These are phyloP conservation scores for Kickxella alabastrina DNA, from an alignment of 192 early-diverging fungal genomes.

Conservation along the genomic window DNA sequence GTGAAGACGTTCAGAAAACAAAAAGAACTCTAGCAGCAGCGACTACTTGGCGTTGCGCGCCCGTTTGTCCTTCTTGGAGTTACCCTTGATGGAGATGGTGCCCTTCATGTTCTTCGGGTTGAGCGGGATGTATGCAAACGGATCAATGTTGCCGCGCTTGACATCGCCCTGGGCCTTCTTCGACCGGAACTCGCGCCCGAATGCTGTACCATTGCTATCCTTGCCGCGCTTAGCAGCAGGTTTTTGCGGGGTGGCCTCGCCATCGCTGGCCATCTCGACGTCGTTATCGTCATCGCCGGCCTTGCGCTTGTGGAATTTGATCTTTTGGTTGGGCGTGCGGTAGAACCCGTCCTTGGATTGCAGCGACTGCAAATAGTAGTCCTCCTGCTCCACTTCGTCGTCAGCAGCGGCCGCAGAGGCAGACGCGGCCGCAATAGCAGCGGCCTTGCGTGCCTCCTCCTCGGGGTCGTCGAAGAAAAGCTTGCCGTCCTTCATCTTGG, in stretches of 20 bases:
- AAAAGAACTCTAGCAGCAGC: not conserved
- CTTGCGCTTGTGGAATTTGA: conserved; percentile 86
- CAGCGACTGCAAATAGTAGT: conserved; percentile 82
- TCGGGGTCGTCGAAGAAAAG: conserved; percentile 76
- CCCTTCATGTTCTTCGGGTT: conserved; percentile 53
- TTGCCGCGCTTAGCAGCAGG: conserved; percentile 30
- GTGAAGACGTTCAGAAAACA: no score
- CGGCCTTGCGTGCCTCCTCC: conserved; percentile 48
- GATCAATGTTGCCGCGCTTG: conserved; percentile 80
- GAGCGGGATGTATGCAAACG: conserved; percentile 94
- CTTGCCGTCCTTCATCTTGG: conserved; percentile 72
- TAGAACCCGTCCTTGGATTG: conserved; percentile 79
- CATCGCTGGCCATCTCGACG: conserved; percentile 66
- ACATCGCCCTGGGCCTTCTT: conserved; percentile 91
- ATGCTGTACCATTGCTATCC: conserved; percentile 19
- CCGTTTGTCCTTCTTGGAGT: conserved; percentile 48
- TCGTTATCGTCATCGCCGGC: conserved; percentile 57
- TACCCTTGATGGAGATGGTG: conserved; percentile 35
- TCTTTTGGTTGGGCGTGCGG: conserved; percentile 73
- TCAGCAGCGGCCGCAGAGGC: conserved; percentile 34
- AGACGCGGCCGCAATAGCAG: conserved; percentile 1
- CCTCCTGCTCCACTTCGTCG: conserved; percentile 58
- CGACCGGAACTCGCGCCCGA: conserved; percentile 71
- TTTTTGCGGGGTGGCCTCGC: conserved; percentile 50
- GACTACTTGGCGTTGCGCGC: conserved; percentile 21